A percentile compares a stretch with the other conserved stretches of the same genome.
These are phyloP conservation scores for Drechmeria coniospora DNA, from an alignment of 2,329 filamentous ascomycete species.

Conservation along the genomic window DNA sequence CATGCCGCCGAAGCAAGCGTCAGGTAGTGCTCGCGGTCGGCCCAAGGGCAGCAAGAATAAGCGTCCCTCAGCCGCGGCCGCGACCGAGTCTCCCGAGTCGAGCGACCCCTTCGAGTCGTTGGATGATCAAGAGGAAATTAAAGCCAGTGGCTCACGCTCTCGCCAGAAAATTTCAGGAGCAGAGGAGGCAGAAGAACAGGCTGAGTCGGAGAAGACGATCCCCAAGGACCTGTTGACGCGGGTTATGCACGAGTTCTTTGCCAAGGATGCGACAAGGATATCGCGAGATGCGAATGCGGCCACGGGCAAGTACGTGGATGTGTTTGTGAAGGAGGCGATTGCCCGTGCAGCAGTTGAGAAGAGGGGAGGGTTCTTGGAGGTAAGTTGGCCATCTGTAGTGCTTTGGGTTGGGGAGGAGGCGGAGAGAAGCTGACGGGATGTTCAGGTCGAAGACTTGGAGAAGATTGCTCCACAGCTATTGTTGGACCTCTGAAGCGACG, in stretches of 20 bases:
- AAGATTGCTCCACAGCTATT: constrained; percentile 73
- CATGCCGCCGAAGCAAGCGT: constrained; percentile 29
- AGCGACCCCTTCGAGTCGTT: constrained; percentile 22
- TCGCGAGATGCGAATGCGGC: constrained; percentile 63
- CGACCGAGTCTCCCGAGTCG: constrained; percentile 11
- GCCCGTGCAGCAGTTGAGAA: constrained; percentile 62
- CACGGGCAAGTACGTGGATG: constrained; percentile 73
- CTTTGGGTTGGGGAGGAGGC: not conserved
- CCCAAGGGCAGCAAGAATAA: constrained; percentile 13
- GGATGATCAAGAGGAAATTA: constrained; percentile 15
- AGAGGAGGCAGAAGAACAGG: constrained; percentile 16
- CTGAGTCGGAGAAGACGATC: constrained; percentile 34
- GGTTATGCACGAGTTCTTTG: constrained; percentile 67
- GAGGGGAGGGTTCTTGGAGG: constrained; percentile 57
- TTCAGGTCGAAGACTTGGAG: constrained; percentile 73
- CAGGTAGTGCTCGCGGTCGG: constrained; percentile 20
- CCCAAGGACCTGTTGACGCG: constrained; percentile 60
- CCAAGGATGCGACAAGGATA: constrained; percentile 54
- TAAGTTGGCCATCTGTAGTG: constrained; percentile 20
- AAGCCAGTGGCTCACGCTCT: too few relatives aligned
- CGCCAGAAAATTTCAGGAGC: too few relatives aligned
- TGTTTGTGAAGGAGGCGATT: constrained; percentile 81
- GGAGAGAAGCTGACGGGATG: constrained; percentile 4
- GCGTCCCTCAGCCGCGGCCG: constrained; percentile 8
- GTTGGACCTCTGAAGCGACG: constrained; percentile 59